phyloP scores from a whole-genome alignment of 768 basidiomycete species.

The Tylopilus rubrobrunneus region DNA sequence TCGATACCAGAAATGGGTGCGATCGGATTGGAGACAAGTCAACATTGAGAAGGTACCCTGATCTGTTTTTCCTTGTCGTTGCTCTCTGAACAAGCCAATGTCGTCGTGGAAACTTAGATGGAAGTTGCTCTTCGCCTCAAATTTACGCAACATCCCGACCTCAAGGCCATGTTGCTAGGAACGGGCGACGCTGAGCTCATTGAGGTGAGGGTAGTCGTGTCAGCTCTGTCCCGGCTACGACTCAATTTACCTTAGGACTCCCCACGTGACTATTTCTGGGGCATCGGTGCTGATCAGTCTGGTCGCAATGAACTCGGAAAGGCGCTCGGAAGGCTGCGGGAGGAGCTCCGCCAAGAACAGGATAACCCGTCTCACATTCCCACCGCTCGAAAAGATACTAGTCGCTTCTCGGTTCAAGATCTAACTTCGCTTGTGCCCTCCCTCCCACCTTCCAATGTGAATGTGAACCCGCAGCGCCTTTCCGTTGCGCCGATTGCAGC shows the following conservation, averaged over 20 bases:
- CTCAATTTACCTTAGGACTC: conserved; percentile 45
- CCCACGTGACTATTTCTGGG: conserved; percentile 78
- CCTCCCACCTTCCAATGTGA: neutral
- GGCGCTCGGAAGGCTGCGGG: conserved; percentile 59
- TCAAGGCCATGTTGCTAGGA: conserved; percentile 54
- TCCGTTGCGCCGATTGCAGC: conserved; percentile 2
- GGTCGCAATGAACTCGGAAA: conserved; percentile 76
- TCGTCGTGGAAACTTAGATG: conserved; percentile 45
- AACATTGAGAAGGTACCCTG: conserved; percentile 56
- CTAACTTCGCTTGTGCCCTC: conserved; percentile 22
- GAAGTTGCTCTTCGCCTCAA: conserved; percentile 61
- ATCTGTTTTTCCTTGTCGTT: neutral
- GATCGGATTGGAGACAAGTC: conserved; percentile 65
- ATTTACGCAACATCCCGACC: conserved; percentile 64
- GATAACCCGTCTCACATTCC: conserved; percentile 26
- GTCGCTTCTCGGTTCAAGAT: conserved; percentile 32
- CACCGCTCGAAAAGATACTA: conserved; percentile 23
- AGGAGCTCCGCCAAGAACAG: conserved; percentile 42
- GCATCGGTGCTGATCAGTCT: conserved; percentile 59
- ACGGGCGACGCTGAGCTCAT: conserved; percentile 66
- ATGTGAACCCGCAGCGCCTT: conserved; percentile 4
- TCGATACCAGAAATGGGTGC: conserved; percentile 55
- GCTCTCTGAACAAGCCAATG: neutral
- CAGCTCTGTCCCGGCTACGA: neutral
- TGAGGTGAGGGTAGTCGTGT: conserved; percentile 44